Evolutionary conservation across 331 rosid genomes (phyloP).

Genomic region (Ulmus americana): DNA sequence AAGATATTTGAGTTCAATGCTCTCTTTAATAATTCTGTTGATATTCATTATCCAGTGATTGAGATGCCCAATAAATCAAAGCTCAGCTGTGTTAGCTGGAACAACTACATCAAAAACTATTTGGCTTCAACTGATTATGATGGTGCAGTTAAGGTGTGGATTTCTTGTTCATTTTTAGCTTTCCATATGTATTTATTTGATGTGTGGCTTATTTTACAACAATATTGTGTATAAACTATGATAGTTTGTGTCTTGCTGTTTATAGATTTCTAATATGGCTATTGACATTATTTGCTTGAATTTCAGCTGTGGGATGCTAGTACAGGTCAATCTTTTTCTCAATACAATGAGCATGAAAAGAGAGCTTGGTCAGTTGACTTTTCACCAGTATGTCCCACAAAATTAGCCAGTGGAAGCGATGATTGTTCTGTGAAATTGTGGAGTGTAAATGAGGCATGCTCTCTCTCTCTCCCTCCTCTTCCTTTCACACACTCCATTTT

Average conservation of each 20-base stretch:
- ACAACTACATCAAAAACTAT: slow-evolving; percentile 75
- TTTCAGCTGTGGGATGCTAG: slow-evolving; percentile 84
- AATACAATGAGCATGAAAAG: slow-evolving; percentile 59
- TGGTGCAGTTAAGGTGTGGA: slow-evolving; percentile 68
- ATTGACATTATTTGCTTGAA: slow-evolving; percentile 15
- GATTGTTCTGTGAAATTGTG: slow-evolving; percentile 62
- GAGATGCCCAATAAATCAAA: slow-evolving; percentile 75
- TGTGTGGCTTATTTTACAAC: not conserved
- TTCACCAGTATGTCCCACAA: slow-evolving; percentile 65
- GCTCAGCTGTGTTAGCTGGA: slow-evolving; percentile 88
- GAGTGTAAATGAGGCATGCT: slow-evolving; percentile 70
- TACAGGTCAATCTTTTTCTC: slow-evolving; percentile 68
- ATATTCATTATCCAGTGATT: slow-evolving; percentile 70
- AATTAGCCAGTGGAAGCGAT: slow-evolving; percentile 84
- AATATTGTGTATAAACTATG: not conserved
- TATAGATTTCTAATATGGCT: slow-evolving; percentile 6
- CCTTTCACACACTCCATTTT: not conserved
- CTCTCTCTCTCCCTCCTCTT: slow-evolving; percentile 22
- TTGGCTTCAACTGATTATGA: slow-evolving; percentile 82
- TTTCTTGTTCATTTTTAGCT: slow-evolving; percentile 1
- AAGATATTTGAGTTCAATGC: slow-evolving; percentile 66
- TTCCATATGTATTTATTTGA: not conserved
- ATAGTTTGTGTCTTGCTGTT: not conserved
- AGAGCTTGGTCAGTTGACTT: slow-evolving; percentile 96
- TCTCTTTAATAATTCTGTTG: slow-evolving; percentile 56